Percentiles rank a stretch among this genome's conserved stretches.
Conservation (phyloP, 2,329 filamentous ascomycete genomes). For the Curvularia hawaiiensis region DNA sequence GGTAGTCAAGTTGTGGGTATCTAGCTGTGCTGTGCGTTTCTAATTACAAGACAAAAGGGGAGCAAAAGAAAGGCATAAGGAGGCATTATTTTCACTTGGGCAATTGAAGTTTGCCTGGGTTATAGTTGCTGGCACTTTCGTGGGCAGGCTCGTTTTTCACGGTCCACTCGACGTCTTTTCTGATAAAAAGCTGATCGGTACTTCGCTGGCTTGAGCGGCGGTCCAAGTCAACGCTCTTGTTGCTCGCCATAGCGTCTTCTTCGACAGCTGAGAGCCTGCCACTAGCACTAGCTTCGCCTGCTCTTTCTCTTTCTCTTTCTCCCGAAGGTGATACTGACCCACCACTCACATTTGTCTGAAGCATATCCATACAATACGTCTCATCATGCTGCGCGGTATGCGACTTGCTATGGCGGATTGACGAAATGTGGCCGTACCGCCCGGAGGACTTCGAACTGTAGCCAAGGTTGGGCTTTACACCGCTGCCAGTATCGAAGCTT, state of each 20-base stretch:
- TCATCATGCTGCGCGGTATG: neutral
- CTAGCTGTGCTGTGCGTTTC: neutral
- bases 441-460: neutral
- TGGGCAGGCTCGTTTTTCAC: slow-evolving; percentile 17
- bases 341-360: neutral
- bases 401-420: neutral
- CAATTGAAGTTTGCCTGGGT: neutral
- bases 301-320: neutral
- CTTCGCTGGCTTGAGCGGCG: slow-evolving; percentile 24
- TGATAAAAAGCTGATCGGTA: slow-evolving; percentile 32
- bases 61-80: neutral
- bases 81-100: neutral
- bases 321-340: neutral
- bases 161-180: slow-evolving; percentile 28
- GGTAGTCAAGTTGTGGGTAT: neutral
- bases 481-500: neutral
- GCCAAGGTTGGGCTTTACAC: neutral
- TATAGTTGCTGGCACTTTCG: neutral
- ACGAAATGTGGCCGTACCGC: neutral
- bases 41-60: neutral
- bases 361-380: neutral
- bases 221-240: slow-evolving; percentile 6
- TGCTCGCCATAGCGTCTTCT: slow-evolving; percentile 8
- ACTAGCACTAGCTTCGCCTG: neutral
- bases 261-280: neutral